These are phyloP conservation scores for Pyrenophora seminiperda DNA, from an alignment of 2,329 filamentous ascomycete species.

Conservation along the genomic window DNA sequence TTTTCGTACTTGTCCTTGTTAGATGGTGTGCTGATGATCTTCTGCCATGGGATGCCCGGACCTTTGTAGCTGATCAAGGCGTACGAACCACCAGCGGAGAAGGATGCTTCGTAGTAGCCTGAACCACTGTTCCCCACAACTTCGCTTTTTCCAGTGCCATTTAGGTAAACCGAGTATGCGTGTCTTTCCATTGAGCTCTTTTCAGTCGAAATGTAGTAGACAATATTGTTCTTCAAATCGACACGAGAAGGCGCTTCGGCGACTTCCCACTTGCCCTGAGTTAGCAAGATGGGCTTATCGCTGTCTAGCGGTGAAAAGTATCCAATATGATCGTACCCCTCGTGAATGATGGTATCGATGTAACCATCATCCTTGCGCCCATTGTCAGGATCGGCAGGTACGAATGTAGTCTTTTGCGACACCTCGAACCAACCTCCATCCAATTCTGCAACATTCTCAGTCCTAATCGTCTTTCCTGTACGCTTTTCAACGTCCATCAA, in stretches of 20 bases:
- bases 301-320: constrained; percentile 92
- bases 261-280: constrained; percentile 90
- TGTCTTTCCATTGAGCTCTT: constrained; percentile 89
- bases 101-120: constrained; percentile 81
- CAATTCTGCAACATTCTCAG: constrained; percentile 77
- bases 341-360: constrained; percentile 84
- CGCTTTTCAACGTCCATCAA: constrained; percentile 78
- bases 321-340: constrained; percentile 86
- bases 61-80: constrained; percentile 83
- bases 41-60: constrained; percentile 87
- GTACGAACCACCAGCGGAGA: constrained; percentile 81
- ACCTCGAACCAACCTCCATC: constrained; percentile 98
- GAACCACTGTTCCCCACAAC: constrained; percentile 75
- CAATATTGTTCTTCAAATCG: constrained; percentile 81
- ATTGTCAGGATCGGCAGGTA: constrained; percentile 79
- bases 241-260: constrained; percentile 82
- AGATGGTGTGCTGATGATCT: constrained; percentile 81
- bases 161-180: constrained; percentile 84
- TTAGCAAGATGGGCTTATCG: constrained; percentile 80
- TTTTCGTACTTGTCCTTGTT: constrained; percentile 68
- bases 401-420: constrained; percentile 80
- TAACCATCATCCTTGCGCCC: constrained; percentile 85
- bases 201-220: constrained; percentile 89
- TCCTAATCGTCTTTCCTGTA: constrained; percentile 77
- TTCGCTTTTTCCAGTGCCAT: constrained; percentile 73